Base-by-base conservation (phyloP, 371 early-diverging fungal genomes). In the Mortierella sp. region DNA sequence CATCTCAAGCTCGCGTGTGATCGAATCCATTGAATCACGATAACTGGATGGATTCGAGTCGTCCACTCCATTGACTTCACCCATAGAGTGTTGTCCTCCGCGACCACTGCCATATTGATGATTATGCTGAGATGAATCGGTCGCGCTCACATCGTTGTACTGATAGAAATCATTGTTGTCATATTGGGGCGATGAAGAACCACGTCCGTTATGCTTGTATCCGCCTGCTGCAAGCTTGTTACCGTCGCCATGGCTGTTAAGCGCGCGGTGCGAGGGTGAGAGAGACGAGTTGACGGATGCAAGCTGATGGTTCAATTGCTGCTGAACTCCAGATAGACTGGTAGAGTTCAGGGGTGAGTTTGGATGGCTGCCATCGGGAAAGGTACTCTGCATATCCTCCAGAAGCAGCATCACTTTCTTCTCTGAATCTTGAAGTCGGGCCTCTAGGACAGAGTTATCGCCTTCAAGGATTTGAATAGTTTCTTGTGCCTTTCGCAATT, bases 1-100 rank as follows among this genome's bases (percentile, higher is more conserved):
- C 60, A 60, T 60, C 60, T 60, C 60, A 15, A 60, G 60, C 18
- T 60, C 60, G 4, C 46, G 60, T 7, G 60, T 60, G 60, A 60
- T 60, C 29, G 60, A 60, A 28, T 60, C 60, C 15, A 60, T 45
- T n/a, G 60, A 60, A 23, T 60, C 46, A 21, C 60, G 60, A 47
- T 47, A 16, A 11, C 47, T 25, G 25, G 25, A 30, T 5, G 57
- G 29, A 30, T 16, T 16, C 14, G 29, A 18, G 7, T 37, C 29
- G 29, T 57, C 28, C n/a, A 28, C 70, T 15, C 61, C 66, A 7
- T 69, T 46, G 5, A 52, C 52, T 15, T 26, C 37, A 30, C 62
- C 56, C 45, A 28, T 30, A 28, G 55, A 50, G 50, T 47, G 26
- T 5, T 28, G 46, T 50, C 50, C n/a, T 16, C 50, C 21, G 14